Base-by-base conservation (phyloP, 1,284 basidiomycete species). In the Takashimella koratensis region DNA sequence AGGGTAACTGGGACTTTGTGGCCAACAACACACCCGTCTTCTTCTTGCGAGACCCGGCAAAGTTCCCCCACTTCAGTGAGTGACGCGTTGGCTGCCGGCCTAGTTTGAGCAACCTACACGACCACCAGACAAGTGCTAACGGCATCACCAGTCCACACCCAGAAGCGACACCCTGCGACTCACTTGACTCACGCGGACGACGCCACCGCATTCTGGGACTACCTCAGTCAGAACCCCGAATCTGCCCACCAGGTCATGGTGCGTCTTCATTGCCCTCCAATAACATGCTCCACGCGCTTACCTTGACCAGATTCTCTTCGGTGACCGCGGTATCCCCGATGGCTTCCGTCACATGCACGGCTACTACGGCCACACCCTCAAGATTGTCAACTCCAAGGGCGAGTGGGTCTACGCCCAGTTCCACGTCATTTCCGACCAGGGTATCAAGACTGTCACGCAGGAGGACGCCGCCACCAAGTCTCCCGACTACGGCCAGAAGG, bases 1-100 rank as follows among this genome's bases (percentile, higher is more conserved):
- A 96, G 70, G 93, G 93, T 30, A 93, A 88, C 80, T 85, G 86
- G 79, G 91, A 95, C 74, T 89, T 86, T 82, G 90, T 93, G n/a
- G 58, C 86, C 79, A 92, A 93, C 81, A 92, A 93, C 79, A 93
- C 88, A 1, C 89, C 89, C 44, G 83, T 91, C 57, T 92, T 90
- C 81, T 90, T 90, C 81, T 83, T 92, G 64, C 83, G 75, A 41
- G 78, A 79, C 66, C 73, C 77, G 0, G 73, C 74, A 36, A 80
- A 81, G 67, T 82, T 82, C 70, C 79, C 80, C 6, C 84, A 90
- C 79, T 94, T 96, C 79, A 94, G 30, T 36, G 30, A 36, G 30
- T 36, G 10, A 16, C 8, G 8, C 16, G 30, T 36, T 8, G 30
- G 8, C 30, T 36, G 10, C 16, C n/a, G n/a, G n/a, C n/a, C n/a